These are phyloP conservation scores for Ustilago shanxiensis DNA, from an alignment of 1,284 basidiomycete species.

Conservation along the genomic window DNA sequence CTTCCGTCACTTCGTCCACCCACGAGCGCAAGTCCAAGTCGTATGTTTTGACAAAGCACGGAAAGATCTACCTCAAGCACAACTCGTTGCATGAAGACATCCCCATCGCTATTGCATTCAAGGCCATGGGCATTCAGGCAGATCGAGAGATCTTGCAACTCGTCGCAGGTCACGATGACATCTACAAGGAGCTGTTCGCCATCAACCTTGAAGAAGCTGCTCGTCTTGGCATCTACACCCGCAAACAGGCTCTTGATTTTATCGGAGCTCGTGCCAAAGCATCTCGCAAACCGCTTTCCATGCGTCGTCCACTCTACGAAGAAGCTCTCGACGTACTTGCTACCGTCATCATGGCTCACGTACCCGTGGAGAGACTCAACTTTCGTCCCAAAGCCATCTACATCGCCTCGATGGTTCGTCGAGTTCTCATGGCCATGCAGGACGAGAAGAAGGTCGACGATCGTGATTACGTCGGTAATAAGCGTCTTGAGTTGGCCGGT, in stretches of 20 bases:
- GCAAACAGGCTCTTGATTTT: conserved; percentile 93
- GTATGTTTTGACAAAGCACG: conserved; percentile 94
- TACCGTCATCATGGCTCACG: conserved; percentile 96
- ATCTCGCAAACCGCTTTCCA: conserved; percentile 78
- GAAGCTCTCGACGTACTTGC: conserved; percentile 96
- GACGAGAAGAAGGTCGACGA: conserved; percentile 98
- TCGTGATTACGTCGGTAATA: conserved; percentile 99
- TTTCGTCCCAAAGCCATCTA: conserved; percentile 97
- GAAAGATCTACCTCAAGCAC: conserved; percentile 90
- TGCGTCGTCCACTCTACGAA: conserved; percentile 87
- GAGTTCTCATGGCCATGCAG: conserved; percentile 95
- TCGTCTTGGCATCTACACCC: conserved; percentile 80
- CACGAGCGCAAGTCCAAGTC: conserved; percentile 99
- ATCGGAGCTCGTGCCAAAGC: conserved; percentile 93
- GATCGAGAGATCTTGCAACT: conserved; percentile 98
- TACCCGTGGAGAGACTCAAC: conserved; percentile 90
- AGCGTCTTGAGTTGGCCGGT: conserved; percentile 95
- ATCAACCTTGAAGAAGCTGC: conserved; percentile 92
- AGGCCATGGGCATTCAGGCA: conserved; percentile 88
- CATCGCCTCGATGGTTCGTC: conserved; percentile 95
- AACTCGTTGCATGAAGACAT: conserved; percentile 98
- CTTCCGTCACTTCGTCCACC: conserved; percentile 93
- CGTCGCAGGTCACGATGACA: conserved; percentile 91
- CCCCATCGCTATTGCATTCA: conserved; percentile 94
- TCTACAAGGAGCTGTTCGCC: conserved; percentile 88